Conservation (phyloP, 495 filamentous ascomycete genomes). For the Podospora bellae-mahoneyi region DNA sequence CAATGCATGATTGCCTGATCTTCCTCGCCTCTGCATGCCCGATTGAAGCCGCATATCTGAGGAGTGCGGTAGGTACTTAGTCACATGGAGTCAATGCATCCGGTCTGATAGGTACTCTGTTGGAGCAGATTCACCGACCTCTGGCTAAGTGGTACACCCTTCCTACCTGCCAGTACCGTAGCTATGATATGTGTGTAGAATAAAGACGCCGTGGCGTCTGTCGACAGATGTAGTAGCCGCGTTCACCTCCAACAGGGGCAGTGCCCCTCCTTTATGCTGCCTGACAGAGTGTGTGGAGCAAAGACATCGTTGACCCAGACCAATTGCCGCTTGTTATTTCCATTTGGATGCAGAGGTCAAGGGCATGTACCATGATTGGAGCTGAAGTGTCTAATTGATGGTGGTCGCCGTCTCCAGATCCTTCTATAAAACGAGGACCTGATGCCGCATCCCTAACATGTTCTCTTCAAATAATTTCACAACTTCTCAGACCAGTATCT, state of each 20-base stretch:
- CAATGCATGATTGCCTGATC: not conserved
- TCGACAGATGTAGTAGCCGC: not conserved
- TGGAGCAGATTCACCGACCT: not conserved
- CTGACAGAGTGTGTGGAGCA: not conserved
- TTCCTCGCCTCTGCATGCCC: not conserved
- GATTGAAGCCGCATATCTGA: conserved; percentile 2
- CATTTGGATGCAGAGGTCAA: not conserved
- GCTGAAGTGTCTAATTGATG: not conserved
- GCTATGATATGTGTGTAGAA: not conserved
- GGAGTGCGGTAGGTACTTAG: not conserved
- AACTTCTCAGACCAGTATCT: not conserved
- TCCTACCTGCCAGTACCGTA: not conserved
- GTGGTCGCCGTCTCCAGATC: not conserved
- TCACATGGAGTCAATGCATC: not conserved
- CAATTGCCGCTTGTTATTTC: not conserved
- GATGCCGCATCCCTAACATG: not conserved
- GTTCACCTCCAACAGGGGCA: not conserved
- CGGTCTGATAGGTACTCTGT: not conserved
- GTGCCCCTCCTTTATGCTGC: not conserved
- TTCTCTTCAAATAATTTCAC: not conserved
- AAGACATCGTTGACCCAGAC: not conserved
- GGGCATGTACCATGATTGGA: not conserved
- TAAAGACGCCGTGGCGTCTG: not conserved
- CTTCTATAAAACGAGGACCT: not conserved
- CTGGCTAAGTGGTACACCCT: not conserved